Conservation (phyloP, 1,284 basidiomycete genomes). For the Naganishia albida region DNA sequence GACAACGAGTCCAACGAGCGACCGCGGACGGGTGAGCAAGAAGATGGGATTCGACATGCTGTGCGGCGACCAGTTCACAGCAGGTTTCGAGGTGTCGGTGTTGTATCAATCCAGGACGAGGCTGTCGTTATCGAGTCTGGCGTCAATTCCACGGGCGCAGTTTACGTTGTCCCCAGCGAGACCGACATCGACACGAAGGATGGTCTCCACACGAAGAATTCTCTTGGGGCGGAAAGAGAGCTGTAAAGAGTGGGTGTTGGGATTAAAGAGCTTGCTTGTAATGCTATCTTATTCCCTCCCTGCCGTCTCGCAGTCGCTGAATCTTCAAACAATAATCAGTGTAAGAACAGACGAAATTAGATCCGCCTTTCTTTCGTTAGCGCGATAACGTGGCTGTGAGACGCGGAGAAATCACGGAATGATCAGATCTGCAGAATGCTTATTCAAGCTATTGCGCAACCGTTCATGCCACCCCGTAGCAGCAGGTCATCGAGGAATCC, state of each 20-base stretch:
- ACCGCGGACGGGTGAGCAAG: neutral
- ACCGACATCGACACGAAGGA: too few species aligned
- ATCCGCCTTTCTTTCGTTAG: neutral
- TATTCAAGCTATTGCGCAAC: neutral
- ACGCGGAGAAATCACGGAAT: neutral
- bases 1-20: conserved; percentile 35
- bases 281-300: too few species aligned
- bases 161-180: too few species aligned
- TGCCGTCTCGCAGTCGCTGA: too few species aligned
- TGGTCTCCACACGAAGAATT: too few species aligned
- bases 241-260: too few species aligned
- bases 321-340: neutral
- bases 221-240: too few species aligned
- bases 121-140: neutral
- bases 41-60: neutral
- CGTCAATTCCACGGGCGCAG: too few species aligned
- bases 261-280: too few species aligned
- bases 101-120: neutral
- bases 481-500: too few species aligned
- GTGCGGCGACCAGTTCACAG: neutral
- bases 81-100: neutral
- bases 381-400: neutral
- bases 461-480: too few species aligned
- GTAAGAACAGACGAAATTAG: neutral
- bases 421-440: too few species aligned